These are phyloP conservation scores for Saprolegnia diclina DNA, from an alignment of 352 stramenopile species.

Conservation along the genomic window DNA sequence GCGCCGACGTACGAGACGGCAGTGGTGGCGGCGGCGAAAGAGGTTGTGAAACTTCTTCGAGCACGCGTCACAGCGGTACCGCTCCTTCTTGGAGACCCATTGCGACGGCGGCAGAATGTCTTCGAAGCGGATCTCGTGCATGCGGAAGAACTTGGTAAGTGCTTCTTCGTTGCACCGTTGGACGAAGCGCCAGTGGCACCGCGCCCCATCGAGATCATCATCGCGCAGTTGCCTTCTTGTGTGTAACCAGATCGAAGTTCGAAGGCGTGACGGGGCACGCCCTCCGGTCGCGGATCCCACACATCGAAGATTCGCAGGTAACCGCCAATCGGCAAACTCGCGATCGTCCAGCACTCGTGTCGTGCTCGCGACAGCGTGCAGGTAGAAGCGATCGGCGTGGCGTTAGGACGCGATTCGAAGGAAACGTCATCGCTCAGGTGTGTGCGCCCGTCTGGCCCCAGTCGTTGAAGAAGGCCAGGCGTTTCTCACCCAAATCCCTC, in stretches of 20 bases:
- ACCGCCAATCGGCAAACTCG: neutral
- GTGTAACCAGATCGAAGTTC: neutral
- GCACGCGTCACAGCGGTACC: conserved; percentile 8
- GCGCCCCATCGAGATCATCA: neutral
- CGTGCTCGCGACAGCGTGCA: too few relatives aligned
- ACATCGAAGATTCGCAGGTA: neutral
- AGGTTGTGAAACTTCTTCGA: conserved; percentile 23
- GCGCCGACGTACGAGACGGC: conserved; percentile 14
- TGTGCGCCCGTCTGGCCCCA: neutral
- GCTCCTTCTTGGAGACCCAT: conserved; percentile 23
- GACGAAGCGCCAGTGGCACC: neutral
- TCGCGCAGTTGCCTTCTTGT: neutral
- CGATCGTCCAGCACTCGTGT: too few relatives aligned
- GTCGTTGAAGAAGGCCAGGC: neutral
- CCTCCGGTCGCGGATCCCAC: neutral
- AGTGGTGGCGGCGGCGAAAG: conserved; percentile 25
- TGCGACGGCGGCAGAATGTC: conserved; percentile 17
- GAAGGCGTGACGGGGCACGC: neutral
- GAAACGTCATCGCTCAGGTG: too few relatives aligned
- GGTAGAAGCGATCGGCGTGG: too few relatives aligned
- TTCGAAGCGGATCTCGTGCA: neutral
- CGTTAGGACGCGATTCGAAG: too few relatives aligned
- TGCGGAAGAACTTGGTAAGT: neutral
- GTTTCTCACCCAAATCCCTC: neutral
- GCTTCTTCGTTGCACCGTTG: neutral